These are phyloP conservation scores for Rhododendron mucronatum DNA, from an alignment of 148 eudicot species.

Conservation along the genomic window DNA sequence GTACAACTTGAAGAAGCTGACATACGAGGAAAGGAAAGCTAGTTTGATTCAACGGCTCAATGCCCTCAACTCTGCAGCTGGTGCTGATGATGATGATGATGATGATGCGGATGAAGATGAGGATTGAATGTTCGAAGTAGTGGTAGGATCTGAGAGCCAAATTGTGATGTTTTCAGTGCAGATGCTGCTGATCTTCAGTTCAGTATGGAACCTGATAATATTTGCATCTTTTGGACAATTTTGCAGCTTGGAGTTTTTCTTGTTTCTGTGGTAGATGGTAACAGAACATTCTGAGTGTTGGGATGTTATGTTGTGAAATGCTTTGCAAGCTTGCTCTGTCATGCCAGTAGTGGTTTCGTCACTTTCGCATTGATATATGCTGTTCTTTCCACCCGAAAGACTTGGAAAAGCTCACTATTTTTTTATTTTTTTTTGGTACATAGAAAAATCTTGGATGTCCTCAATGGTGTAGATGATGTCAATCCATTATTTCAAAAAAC, in stretches of 20 bases:
- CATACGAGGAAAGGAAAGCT: constrained; percentile 71
- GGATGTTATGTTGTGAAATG: background rate
- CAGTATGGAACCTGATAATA: background rate
- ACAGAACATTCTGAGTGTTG: background rate
- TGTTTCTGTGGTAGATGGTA: background rate
- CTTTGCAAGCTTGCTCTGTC: background rate
- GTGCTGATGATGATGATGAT: constrained; percentile 9
- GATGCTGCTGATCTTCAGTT: background rate
- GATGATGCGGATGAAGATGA: constrained; percentile 56
- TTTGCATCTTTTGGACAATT: constrained; percentile 9
- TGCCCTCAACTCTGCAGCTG: constrained; percentile 60
- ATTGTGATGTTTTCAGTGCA: background rate
- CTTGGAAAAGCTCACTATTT: background rate
- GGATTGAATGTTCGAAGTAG: constrained; percentile 13
- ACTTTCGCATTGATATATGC: background rate
- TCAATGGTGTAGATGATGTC: background rate
- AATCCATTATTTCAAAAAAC: no score
- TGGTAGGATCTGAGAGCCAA: background rate
- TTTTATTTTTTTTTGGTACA: no score
- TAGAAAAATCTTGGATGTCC: no score
- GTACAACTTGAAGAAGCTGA: constrained; percentile 74
- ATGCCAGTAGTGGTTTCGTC: background rate
- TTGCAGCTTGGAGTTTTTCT: background rate
- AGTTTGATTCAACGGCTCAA: constrained; percentile 59
- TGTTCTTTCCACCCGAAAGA: background rate